A percentile compares a stretch with the other conserved stretches of the same genome.
phyloP scores from a whole-genome alignment of 2,329 filamentous ascomycete species.

The Zasmidium cellare region DNA sequence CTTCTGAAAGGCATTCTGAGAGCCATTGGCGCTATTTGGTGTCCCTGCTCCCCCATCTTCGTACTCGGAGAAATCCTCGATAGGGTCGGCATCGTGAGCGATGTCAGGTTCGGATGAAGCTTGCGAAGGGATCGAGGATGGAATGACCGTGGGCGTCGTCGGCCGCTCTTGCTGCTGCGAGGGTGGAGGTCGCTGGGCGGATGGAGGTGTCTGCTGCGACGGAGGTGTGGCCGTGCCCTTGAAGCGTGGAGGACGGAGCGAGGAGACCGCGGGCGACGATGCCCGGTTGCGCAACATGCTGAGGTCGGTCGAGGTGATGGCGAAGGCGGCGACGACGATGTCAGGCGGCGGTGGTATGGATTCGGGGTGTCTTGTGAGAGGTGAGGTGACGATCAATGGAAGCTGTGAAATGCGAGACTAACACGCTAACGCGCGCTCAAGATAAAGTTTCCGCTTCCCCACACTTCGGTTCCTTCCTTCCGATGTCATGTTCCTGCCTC shows the following conservation, averaged over 20 bases:
- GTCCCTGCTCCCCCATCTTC: no score
- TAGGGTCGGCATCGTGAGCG: background rate
- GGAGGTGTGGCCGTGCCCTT: background rate
- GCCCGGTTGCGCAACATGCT: background rate
- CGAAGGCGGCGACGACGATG: background rate
- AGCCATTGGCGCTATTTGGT: background rate
- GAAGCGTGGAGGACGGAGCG: background rate
- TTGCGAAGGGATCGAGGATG: background rate
- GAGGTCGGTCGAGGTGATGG: background rate
- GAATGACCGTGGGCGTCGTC: background rate
- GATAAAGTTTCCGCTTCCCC: no score
- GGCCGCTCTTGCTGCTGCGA: background rate
- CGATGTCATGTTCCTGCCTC: no score
- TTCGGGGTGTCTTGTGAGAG: no score
- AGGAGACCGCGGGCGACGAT: background rate
- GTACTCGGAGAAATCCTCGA: background rate
- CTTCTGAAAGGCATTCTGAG: background rate
- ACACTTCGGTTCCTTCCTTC: no score
- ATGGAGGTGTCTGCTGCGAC: background rate
- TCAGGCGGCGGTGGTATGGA: background rate
- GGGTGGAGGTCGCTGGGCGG: constrained; percentile 1
- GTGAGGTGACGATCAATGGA: no score
- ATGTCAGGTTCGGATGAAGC: background rate
- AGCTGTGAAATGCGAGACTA: no score
- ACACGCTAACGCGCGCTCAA: no score